These are phyloP conservation scores for Fraxinus velutina DNA, from an alignment of 305 asterid species.

Conservation along the genomic window DNA sequence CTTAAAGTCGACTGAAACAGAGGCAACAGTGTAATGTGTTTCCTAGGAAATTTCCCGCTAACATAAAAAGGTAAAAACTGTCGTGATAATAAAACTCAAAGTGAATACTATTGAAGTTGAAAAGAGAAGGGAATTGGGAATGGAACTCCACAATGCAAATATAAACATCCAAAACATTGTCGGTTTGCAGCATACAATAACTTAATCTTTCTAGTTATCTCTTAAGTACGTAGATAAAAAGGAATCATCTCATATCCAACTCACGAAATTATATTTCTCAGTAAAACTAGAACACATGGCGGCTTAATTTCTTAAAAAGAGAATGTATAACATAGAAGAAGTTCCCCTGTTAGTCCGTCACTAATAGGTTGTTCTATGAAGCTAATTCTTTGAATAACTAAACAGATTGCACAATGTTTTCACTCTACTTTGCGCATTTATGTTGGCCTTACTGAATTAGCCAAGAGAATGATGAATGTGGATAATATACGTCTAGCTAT, in stretches of 20 bases:
- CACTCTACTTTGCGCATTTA: background rate
- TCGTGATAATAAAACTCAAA: background rate
- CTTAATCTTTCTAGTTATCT: background rate
- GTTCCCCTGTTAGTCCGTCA: background rate
- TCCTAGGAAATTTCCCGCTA: background rate
- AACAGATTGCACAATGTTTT: background rate
- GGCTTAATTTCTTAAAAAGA: background rate
- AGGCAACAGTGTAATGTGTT: background rate
- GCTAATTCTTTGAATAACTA: background rate
- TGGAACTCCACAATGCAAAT: background rate
- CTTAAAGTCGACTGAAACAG: background rate
- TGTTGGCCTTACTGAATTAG: background rate
- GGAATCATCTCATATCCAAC: background rate
- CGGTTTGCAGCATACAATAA: background rate
- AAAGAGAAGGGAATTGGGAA: background rate
- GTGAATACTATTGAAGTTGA: background rate
- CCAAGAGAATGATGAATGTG: slow-evolving; percentile 1
- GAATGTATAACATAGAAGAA: background rate
- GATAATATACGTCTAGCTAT: background rate
- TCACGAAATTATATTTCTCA: background rate
- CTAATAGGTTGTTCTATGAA: background rate
- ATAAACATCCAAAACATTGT: background rate
- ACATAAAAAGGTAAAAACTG: background rate
- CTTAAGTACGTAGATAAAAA: background rate
- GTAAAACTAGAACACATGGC: background rate